A percentile compares a stretch with the other conserved stretches of the same genome.
Conservation (phyloP, 768 basidiomycete species). For the Boletus sp. region DNA sequence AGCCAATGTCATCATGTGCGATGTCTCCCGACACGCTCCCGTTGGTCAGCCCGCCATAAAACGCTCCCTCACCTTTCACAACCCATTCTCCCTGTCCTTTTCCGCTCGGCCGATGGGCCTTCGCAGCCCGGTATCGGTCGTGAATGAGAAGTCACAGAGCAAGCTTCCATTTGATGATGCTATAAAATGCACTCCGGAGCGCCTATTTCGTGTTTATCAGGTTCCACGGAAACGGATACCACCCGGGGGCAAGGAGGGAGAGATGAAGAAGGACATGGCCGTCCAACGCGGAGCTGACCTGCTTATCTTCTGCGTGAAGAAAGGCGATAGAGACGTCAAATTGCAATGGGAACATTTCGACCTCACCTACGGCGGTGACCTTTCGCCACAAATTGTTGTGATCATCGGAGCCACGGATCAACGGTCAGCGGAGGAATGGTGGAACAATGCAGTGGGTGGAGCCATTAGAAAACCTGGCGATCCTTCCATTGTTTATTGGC, state of each 20-base stretch:
- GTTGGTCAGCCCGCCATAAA: neutral
- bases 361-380: conserved; percentile 23
- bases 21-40: conserved; percentile 8
- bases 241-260: neutral
- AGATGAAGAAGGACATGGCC: conserved; percentile 2
- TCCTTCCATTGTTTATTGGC: conserved; percentile 18
- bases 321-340: conserved; percentile 7
- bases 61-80: conserved; percentile 17
- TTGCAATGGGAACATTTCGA: conserved; percentile 24
- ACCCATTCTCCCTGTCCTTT: conserved; percentile 9
- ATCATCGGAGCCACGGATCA: conserved; percentile 17
- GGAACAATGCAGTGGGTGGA: conserved; percentile 3
- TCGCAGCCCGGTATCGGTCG: conserved; percentile 13
- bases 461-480: neutral
- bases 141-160: neutral
- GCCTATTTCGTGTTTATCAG: conserved; percentile 18
- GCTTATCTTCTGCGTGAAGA: conserved; percentile 22
- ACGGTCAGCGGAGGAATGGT: conserved; percentile 21
- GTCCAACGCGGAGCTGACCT: conserved; percentile 24
- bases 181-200: conserved; percentile 14
- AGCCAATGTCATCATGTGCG: conserved; percentile 25
- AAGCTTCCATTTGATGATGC: conserved; percentile 19
- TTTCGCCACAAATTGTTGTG: conserved; percentile 24
- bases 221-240: conserved; percentile 8
- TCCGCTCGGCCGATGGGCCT: conserved; percentile 7